Percentiles rank a stretch among this genome's conserved stretches.
These are phyloP conservation scores for Arabidopsis suecica DNA, from an alignment of 345 rosid genomes.

Conservation along the genomic window DNA sequence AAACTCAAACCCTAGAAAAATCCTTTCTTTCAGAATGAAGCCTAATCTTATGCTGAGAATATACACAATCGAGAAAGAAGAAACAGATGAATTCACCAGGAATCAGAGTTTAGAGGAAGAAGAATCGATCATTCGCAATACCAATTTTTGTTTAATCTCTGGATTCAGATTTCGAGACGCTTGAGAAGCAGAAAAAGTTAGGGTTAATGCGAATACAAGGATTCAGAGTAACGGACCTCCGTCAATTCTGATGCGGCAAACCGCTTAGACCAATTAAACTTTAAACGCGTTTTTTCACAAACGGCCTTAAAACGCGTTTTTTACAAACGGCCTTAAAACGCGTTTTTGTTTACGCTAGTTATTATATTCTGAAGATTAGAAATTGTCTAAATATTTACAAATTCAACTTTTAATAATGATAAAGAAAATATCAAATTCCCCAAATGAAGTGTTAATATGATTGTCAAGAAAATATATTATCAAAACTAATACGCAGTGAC, in stretches of 20 bases:
- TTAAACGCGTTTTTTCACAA: background rate
- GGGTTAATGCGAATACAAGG: constrained; percentile 30
- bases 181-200: constrained; percentile 5
- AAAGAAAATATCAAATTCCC: background rate
- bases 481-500: background rate
- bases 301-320: background rate
- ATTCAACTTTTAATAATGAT: too few relatives aligned
- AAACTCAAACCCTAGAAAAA: constrained; percentile 38
- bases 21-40: background rate
- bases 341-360: background rate
- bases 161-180: constrained; percentile 18
- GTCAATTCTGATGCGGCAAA: constrained; percentile 15
- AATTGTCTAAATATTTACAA: background rate
- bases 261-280: constrained; percentile 25
- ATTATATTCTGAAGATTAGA: background rate
- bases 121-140: constrained; percentile 8
- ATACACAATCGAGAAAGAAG: background rate
- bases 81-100: constrained; percentile 29
- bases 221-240: constrained; percentile 38
- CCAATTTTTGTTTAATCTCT: background rate
- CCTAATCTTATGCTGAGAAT: constrained; percentile 18
- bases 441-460: too few relatives aligned
- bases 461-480: background rate
- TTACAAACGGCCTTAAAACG: background rate
- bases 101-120: background rate